These are phyloP conservation scores for Collariella sp. DNA, from an alignment of 495 filamentous ascomycete species.

Conservation along the genomic window DNA sequence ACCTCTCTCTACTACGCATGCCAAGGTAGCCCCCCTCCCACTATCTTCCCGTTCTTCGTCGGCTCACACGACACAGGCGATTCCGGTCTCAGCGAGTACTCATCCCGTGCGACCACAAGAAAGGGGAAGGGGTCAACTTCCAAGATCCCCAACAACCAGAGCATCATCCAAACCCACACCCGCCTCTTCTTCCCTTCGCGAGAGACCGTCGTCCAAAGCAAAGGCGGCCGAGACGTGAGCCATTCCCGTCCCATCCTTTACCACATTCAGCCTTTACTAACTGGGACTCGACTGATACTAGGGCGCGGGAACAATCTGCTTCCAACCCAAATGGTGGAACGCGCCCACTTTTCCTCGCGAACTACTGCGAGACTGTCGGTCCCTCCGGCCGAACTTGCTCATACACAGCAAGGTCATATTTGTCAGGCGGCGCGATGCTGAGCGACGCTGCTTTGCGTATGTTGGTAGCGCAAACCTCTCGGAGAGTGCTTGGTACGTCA, in stretches of 20 bases:
- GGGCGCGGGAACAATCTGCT: slow-evolving; percentile 73
- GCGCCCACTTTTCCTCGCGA: slow-evolving; percentile 55
- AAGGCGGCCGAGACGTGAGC: slow-evolving; percentile 44
- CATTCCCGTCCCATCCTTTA: background rate
- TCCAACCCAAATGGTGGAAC: slow-evolving; percentile 60
- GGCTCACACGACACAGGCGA: slow-evolving; percentile 39
- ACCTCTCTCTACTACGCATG: slow-evolving; percentile 65
- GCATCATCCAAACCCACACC: slow-evolving; percentile 43
- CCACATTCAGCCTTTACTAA: background rate
- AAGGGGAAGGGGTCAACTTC: slow-evolving; percentile 27
- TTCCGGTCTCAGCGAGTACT: slow-evolving; percentile 49
- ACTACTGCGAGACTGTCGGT: slow-evolving; percentile 68
- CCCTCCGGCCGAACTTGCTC: slow-evolving; percentile 54
- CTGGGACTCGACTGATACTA: slow-evolving; percentile 8
- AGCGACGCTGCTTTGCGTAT: slow-evolving; percentile 58
- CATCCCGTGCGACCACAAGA: slow-evolving; percentile 31
- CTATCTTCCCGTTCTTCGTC: background rate
- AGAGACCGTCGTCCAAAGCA: slow-evolving; percentile 58
- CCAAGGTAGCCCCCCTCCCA: slow-evolving; percentile 44
- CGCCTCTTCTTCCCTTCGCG: slow-evolving; percentile 77
- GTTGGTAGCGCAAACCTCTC: slow-evolving; percentile 89
- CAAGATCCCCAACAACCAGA: slow-evolving; percentile 20
- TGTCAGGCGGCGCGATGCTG: slow-evolving; percentile 37
- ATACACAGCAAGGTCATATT: slow-evolving; percentile 88
- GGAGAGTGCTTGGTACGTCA: slow-evolving; percentile 77